Conservation (phyloP, 345 rosid species). For the Orychophragmus violaceus region DNA sequence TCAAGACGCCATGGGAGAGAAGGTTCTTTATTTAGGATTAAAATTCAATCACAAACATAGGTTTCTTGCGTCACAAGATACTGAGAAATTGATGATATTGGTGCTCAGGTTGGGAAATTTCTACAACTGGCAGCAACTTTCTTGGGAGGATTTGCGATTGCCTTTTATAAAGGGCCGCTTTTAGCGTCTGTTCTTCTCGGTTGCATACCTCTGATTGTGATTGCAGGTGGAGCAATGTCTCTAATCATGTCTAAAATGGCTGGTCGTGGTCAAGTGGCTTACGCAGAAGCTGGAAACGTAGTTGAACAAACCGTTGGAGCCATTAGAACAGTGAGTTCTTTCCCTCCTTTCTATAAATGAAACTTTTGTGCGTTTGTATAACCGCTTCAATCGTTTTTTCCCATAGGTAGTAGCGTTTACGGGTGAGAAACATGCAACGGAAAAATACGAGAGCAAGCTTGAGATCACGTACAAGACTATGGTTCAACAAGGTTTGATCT, state of each 20-base stretch:
- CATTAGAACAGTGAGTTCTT: constrained; percentile 64
- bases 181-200: constrained; percentile 47
- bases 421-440: constrained; percentile 68
- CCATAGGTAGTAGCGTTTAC: constrained; percentile 95
- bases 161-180: constrained; percentile 54
- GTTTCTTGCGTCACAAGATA: background rate
- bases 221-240: constrained; percentile 56
- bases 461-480: constrained; percentile 50
- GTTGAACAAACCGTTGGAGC: constrained; percentile 84
- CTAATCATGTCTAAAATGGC: constrained; percentile 58
- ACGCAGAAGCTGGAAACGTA: constrained; percentile 76
- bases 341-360: background rate
- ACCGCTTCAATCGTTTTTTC: background rate
- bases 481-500: constrained; percentile 57
- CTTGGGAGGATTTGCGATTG: constrained; percentile 59
- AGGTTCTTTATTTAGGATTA: constrained; percentile 32
- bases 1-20: constrained; percentile 94
- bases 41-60: background rate
- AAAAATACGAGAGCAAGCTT: constrained; percentile 52
- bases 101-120: constrained; percentile 64
- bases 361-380: background rate
- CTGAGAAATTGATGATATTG: background rate
- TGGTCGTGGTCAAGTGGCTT: constrained; percentile 70
- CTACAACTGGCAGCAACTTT: constrained; percentile 60
- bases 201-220: constrained; percentile 56